Conservation (phyloP, 164 flowering plant genomes). For the Dillenia suffruticosa region DNA sequence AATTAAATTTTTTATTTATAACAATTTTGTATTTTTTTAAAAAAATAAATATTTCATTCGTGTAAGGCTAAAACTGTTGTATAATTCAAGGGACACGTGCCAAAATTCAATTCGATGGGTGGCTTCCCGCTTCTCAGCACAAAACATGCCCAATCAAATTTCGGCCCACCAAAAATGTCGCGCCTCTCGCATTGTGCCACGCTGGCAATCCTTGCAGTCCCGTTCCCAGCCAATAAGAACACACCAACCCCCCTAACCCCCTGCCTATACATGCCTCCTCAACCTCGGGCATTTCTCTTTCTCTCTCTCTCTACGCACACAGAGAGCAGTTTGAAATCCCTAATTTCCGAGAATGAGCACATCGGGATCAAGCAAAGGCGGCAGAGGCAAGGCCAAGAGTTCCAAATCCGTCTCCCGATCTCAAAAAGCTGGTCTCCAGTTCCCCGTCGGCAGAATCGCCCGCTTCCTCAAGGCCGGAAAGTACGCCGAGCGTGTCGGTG, state of each 20-base stretch:
- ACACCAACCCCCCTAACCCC: background rate
- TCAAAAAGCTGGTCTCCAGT: conserved; percentile 59
- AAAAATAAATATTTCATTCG: too few species aligned
- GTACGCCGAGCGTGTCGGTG: conserved; percentile 61
- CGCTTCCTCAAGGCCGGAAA: conserved; percentile 59
- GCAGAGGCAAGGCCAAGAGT: conserved; percentile 51
- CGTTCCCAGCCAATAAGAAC: background rate
- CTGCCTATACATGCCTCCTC: background rate
- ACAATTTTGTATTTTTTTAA: too few species aligned
- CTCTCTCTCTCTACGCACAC: too few species aligned
- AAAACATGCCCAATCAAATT: too few species aligned
- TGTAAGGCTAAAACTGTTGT: too few species aligned
- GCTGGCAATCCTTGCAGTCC: conserved; percentile 14
- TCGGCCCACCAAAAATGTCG: too few species aligned
- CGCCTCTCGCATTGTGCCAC: background rate
- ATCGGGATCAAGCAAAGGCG: conserved; percentile 34
- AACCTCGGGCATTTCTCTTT: too few species aligned
- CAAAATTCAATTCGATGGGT: too few species aligned
- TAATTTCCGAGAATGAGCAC: conserved; percentile 22
- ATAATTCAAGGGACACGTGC: too few species aligned
- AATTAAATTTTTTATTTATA: too few species aligned
- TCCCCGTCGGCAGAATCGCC: conserved; percentile 71
- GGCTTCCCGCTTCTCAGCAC: too few species aligned
- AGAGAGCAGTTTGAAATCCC: background rate
- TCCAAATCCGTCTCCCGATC: conserved; percentile 52